A percentile compares a stretch with the other conserved stretches of the same genome.
phyloP scores from a whole-genome alignment of 148 eudicot species.

The Spergularia bocconei region DNA sequence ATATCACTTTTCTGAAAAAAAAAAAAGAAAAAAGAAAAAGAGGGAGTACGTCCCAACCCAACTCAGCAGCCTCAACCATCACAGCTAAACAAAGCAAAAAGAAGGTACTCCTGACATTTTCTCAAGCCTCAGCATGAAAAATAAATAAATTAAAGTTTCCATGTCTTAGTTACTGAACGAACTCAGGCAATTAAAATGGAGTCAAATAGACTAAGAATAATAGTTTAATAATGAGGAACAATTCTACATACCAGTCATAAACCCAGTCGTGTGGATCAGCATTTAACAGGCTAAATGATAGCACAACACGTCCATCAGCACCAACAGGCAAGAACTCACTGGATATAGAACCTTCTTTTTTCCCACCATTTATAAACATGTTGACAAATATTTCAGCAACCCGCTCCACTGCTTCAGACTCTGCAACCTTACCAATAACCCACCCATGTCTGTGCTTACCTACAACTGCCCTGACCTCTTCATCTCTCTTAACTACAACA shows the following conservation, averaged over 20 bases:
- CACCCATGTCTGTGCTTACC: constrained; percentile 93
- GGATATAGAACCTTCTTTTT: constrained; percentile 67
- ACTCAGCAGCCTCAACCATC: neutral
- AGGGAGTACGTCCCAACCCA: neutral
- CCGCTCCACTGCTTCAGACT: constrained; percentile 54
- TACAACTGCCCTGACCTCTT: constrained; percentile 66
- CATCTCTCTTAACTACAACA: constrained; percentile 59
- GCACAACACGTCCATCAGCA: constrained; percentile 87
- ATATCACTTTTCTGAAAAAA: too few relatives aligned
- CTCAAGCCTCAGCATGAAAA: neutral
- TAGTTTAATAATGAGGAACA: constrained; percentile 1
- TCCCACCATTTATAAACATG: constrained; percentile 78
- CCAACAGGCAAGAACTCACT: constrained; percentile 99
- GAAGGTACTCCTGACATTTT: neutral
- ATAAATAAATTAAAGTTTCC: neutral
- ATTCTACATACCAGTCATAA: constrained; percentile 74
- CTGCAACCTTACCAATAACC: constrained; percentile 64
- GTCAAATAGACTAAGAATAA: neutral
- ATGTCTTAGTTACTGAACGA: neutral
- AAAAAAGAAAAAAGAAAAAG: too few relatives aligned
- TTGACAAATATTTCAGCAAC: constrained; percentile 76
- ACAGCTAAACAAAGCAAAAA: neutral
- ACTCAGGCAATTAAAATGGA: neutral
- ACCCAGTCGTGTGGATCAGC: constrained; percentile 86
- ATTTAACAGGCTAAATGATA: constrained; percentile 92